Conservation (phyloP, 2,329 filamentous ascomycete species). For the Beauveria sp. region DNA sequence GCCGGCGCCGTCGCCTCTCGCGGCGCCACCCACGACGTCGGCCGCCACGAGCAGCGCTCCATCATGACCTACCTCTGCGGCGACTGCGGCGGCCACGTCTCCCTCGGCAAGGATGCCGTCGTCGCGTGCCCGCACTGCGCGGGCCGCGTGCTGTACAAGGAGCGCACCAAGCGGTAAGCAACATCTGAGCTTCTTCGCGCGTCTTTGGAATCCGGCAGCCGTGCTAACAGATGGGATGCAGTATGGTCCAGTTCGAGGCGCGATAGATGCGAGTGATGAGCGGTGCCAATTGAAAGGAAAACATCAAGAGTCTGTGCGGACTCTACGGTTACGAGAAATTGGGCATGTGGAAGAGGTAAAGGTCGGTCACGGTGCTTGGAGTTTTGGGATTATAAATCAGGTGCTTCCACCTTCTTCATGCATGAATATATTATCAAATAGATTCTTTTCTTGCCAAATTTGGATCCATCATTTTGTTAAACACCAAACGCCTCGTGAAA, state of each 20-base stretch:
- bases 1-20: conserved; percentile 34
- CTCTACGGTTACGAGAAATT: neutral
- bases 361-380: neutral
- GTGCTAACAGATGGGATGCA: conserved; percentile 30
- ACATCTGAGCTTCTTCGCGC: neutral
- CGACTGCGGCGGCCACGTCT: conserved; percentile 35
- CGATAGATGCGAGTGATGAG: conserved; percentile 41
- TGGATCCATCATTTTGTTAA: neutral
- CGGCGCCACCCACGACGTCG: conserved; percentile 33
- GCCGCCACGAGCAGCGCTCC: conserved; percentile 30
- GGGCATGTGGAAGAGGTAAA: neutral
- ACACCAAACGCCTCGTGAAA: conserved; percentile 18
- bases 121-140: conserved; percentile 57
- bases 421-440: neutral
- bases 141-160: conserved; percentile 93
- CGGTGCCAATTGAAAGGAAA: neutral
- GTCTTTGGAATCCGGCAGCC: neutral
- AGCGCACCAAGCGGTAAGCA: conserved; percentile 87
- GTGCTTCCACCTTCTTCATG: neutral
- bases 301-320: neutral
- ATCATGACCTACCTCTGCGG: conserved; percentile 35
- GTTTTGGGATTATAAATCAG: conserved; percentile 8
- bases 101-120: conserved; percentile 41
- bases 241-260: conserved; percentile 98
- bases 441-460: neutral